phyloP scores from a whole-genome alignment of 768 basidiomycete species.

The Amanita muscaria region DNA sequence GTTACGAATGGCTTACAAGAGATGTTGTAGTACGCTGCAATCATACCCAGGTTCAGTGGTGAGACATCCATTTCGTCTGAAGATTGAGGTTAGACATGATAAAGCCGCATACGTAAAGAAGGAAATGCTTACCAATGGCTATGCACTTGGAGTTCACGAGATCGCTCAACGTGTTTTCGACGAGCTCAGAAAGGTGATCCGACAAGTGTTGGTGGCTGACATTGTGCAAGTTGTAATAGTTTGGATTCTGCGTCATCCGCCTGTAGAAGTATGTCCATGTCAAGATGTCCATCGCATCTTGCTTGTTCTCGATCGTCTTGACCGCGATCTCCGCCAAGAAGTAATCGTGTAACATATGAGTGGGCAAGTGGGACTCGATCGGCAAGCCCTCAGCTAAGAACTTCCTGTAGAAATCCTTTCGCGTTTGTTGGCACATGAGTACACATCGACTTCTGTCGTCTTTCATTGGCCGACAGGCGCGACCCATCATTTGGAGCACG shows the following conservation, averaged over 20 bases:
- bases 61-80: conserved; percentile 91
- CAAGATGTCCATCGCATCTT: conserved; percentile 95
- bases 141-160: conserved; percentile 95
- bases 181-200: conserved; percentile 91
- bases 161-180: conserved; percentile 88
- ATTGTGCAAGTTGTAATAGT: conserved; percentile 90
- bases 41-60: conserved; percentile 95
- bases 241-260: conserved; percentile 95
- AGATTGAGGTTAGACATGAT: conserved; percentile 38
- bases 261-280: conserved; percentile 99
- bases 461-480: conserved; percentile 85
- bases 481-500: conserved; percentile 98
- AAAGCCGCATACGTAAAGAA: not conserved
- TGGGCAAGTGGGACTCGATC: conserved; percentile 91
- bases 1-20: conserved; percentile 50
- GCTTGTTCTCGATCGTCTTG: conserved; percentile 98
- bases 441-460: conserved; percentile 91
- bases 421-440: conserved; percentile 93
- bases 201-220: conserved; percentile 94
- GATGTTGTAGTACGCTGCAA: conserved; percentile 93
- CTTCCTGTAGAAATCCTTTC: conserved; percentile 99
- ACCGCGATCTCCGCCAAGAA: conserved; percentile 98
- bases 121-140: conserved; percentile 53
- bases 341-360: conserved; percentile 88
- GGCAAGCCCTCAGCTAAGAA: conserved; percentile 96